phyloP scores from a whole-genome alignment of 495 filamentous ascomycete genomes.

The Glonium stellatum region DNA sequence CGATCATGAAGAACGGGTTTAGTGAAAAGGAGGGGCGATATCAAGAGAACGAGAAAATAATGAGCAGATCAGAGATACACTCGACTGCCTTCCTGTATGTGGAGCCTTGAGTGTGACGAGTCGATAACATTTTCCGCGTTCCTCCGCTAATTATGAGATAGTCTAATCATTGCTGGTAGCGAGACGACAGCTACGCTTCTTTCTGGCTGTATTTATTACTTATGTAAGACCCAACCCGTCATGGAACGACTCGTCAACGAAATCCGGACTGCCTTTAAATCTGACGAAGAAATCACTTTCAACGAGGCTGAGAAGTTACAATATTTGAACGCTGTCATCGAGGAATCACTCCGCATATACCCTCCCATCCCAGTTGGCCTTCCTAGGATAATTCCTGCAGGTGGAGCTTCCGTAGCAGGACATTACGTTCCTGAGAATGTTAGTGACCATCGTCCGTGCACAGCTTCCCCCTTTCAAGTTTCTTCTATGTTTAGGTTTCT shows the following conservation, averaged over 20 bases:
- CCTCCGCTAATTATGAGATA: not conserved
- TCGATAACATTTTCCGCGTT: too few species aligned
- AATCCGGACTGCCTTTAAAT: constrained; percentile 10
- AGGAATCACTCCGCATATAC: constrained; percentile 23
- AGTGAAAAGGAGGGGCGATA: constrained; percentile 1
- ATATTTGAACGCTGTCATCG: constrained; percentile 22
- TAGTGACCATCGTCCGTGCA: too few species aligned
- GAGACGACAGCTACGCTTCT: constrained; percentile 15
- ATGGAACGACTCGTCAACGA: too few species aligned
- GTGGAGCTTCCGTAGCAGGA: constrained; percentile 10
- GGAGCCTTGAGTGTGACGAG: too few species aligned
- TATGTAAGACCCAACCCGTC: constrained; percentile 5
- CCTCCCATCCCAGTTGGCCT: constrained; percentile 15
- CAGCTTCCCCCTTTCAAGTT: not conserved
- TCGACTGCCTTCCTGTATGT: constrained; percentile 1
- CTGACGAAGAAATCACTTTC: constrained; percentile 10
- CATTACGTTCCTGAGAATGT: not conserved
- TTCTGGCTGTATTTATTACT: constrained; percentile 13
- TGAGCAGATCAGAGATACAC: not conserved
- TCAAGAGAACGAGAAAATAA: not conserved
- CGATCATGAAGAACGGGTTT: constrained; percentile 1
- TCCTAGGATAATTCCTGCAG: not conserved
- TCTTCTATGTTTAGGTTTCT: not conserved
- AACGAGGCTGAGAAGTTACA: not conserved
- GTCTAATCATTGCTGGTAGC: constrained; percentile 13